phyloP scores from a whole-genome alignment of 1,139 yeast genomes.

The Taphrina pruni region DNA sequence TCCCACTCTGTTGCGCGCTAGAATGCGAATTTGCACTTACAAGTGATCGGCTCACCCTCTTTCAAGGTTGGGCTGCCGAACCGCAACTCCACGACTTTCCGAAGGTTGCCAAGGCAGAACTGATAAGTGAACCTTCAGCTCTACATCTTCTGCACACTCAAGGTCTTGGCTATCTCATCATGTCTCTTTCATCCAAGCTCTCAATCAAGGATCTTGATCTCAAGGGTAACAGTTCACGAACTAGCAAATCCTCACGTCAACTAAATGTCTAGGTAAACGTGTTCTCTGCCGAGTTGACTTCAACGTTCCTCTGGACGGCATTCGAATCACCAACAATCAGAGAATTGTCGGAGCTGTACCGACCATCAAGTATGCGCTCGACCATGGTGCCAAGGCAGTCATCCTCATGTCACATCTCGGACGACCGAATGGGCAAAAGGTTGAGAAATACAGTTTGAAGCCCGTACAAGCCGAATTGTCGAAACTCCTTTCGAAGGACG shows the following conservation, averaged over 20 bases:
- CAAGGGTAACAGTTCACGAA: conserved; percentile 53
- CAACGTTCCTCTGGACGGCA: conserved; percentile 96
- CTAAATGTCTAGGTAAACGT: conserved; percentile 60
- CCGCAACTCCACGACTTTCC: background rate
- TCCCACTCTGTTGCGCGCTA: too few species aligned
- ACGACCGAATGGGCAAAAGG: conserved; percentile 92
- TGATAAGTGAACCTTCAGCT: too few species aligned
- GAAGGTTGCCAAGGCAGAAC: background rate
- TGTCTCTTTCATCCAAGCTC: conserved; percentile 91
- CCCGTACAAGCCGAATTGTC: conserved; percentile 90
- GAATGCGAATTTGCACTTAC: too few species aligned
- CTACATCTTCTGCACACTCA: background rate
- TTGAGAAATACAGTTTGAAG: conserved; percentile 81
- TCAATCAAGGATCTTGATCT: conserved; percentile 88
- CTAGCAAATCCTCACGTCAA: background rate
- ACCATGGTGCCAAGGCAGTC: conserved; percentile 81
- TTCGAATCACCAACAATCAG: conserved; percentile 96
- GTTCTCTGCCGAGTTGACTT: conserved; percentile 88
- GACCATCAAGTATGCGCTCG: conserved; percentile 89
- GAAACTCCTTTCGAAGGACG: conserved; percentile 70
- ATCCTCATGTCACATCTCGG: conserved; percentile 95
- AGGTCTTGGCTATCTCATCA: conserved; percentile 48
- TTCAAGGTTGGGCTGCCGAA: too few species aligned
- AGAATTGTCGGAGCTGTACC: conserved; percentile 98
- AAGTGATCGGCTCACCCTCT: too few species aligned